A percentile compares a stretch with the other conserved stretches of the same genome.
phyloP scores from a whole-genome alignment of 179 eudicot species.

The Actinidia polygama region DNA sequence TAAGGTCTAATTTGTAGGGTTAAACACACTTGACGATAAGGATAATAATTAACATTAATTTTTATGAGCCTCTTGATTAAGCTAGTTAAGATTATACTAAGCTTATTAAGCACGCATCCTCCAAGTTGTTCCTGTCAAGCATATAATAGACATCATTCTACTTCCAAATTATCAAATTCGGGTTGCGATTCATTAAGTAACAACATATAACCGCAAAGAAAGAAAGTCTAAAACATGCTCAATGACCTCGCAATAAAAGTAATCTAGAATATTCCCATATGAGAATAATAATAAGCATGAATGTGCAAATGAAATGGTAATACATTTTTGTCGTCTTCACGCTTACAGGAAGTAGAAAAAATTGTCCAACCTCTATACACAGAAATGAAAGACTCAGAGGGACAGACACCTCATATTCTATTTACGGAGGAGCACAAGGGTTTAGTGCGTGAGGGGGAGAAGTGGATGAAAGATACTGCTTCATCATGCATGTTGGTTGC shows the following conservation, averaged over 20 bases:
- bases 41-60: too few relatives aligned
- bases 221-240: too few relatives aligned
- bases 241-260: neutral
- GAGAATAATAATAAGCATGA: too few relatives aligned
- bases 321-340: neutral
- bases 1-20: too few relatives aligned
- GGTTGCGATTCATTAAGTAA: neutral
- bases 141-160: too few relatives aligned
- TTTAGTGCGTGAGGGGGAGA: conserved; percentile 21
- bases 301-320: neutral
- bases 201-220: neutral
- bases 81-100: too few relatives aligned
- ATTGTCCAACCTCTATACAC: conserved; percentile 20
- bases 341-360: conserved; percentile 23
- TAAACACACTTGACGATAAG: too few relatives aligned
- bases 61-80: too few relatives aligned
- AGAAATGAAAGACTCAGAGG: conserved; percentile 11
- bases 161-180: neutral
- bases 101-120: too few relatives aligned
- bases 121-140: too few relatives aligned
- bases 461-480: conserved; percentile 28
- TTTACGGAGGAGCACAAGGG: conserved; percentile 26
- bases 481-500: conserved; percentile 26
- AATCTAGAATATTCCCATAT: neutral
- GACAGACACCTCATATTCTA: conserved; percentile 6